phyloP scores from a whole-genome alignment of 768 basidiomycete species.

The Kwoniella shandongensis region DNA sequence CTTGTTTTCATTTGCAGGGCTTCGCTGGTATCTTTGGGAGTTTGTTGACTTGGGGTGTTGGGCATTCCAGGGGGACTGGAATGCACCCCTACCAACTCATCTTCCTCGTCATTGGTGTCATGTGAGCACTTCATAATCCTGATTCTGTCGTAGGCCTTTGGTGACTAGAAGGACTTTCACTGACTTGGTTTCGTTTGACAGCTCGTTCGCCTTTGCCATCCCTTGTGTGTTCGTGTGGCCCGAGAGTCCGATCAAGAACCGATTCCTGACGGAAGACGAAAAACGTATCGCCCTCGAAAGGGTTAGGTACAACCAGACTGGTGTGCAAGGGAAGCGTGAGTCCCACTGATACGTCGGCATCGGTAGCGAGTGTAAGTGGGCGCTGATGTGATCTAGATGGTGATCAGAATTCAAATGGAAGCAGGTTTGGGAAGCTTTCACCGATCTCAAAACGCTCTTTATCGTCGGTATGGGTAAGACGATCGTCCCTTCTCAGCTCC shows the following conservation, averaged over 20 bases:
- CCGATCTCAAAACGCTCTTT: slow-evolving; percentile 57
- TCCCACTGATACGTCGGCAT: neutral
- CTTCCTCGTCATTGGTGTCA: slow-evolving; percentile 58
- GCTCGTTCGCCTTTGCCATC: slow-evolving; percentile 20
- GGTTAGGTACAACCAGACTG: slow-evolving; percentile 35
- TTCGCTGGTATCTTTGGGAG: slow-evolving; percentile 44
- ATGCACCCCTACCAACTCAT: slow-evolving; percentile 57
- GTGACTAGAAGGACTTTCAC: too few species aligned
- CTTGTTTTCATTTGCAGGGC: slow-evolving; percentile 54
- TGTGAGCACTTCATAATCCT: slow-evolving; percentile 24
- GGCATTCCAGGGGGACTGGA: slow-evolving; percentile 55
- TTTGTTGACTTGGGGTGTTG: slow-evolving; percentile 57
- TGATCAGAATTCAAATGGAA: slow-evolving; percentile 38
- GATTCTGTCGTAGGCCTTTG: too few species aligned
- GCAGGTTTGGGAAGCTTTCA: slow-evolving; percentile 40
- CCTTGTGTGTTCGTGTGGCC: slow-evolving; percentile 42
- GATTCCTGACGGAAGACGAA: slow-evolving; percentile 41
- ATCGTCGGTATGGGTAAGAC: slow-evolving; percentile 56
- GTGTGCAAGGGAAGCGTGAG: slow-evolving; percentile 30
- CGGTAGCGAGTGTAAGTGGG: slow-evolving; percentile 23
- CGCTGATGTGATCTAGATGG: neutral
- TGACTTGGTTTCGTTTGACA: neutral
- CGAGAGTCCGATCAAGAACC: slow-evolving; percentile 51
- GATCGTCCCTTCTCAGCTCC: slow-evolving; percentile 46
- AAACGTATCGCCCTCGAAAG: slow-evolving; percentile 47